phyloP scores from a whole-genome alignment of 176 grass and related monocot species.

The Rhipidocladum racemiflorum region DNA sequence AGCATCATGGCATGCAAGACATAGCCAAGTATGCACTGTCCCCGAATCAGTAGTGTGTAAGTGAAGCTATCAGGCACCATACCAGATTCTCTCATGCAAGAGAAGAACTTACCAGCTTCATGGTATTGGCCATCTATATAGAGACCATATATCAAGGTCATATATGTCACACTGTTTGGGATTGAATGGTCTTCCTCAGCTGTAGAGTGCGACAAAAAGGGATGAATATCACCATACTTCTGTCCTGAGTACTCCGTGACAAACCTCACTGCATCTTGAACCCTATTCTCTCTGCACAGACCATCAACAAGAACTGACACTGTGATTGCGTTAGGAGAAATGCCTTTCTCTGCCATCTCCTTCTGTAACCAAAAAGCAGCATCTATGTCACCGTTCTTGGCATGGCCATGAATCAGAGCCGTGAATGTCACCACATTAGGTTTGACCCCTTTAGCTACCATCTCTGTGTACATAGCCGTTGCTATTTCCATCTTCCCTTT shows the following conservation, averaged over 20 bases:
- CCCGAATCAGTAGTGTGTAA: constrained; percentile 53
- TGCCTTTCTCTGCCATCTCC: constrained; percentile 49
- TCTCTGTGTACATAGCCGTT: constrained; percentile 55
- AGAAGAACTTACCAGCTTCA: constrained; percentile 45
- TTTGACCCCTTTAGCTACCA: constrained; percentile 45
- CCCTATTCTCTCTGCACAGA: constrained; percentile 45
- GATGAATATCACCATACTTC: constrained; percentile 3
- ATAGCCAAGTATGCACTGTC: constrained; percentile 55
- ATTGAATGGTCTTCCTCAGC: constrained; percentile 16
- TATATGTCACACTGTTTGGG: constrained; percentile 44
- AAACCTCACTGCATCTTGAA: constrained; percentile 45
- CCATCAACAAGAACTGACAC: constrained; percentile 45
- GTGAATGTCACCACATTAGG: constrained; percentile 56
- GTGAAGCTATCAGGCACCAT: constrained; percentile 55
- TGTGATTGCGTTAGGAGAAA: constrained; percentile 42
- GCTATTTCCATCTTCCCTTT: constrained; percentile 46
- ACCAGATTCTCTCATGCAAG: constrained; percentile 51
- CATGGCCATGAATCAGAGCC: constrained; percentile 41
- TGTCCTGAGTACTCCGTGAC: constrained; percentile 32
- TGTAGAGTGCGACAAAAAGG: constrained; percentile 2
- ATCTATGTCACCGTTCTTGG: constrained; percentile 39
- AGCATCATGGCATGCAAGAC: constrained; percentile 59
- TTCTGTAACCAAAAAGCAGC: constrained; percentile 50
- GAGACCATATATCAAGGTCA: constrained; percentile 54
- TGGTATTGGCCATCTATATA: constrained; percentile 46